phyloP scores from a whole-genome alignment of 1,284 basidiomycete genomes.

The Trichosporon ovoides region DNA sequence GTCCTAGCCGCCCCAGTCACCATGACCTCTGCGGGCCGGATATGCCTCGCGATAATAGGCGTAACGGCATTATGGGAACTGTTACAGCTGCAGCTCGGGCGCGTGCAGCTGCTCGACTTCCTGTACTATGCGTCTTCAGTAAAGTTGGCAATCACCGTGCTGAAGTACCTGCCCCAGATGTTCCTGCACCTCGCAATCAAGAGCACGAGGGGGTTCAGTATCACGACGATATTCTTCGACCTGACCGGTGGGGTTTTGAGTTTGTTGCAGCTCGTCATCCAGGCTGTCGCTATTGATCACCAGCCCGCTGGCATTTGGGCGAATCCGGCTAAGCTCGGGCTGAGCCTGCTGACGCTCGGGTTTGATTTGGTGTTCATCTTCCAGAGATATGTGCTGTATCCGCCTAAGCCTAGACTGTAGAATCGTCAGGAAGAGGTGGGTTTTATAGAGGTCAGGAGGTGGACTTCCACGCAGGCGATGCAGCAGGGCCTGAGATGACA shows the following conservation, averaged over 20 bases:
- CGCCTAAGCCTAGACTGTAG: no score
- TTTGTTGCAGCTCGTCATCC: constrained; percentile 45
- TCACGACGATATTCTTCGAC: constrained; percentile 40
- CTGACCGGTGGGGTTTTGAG: constrained; percentile 42
- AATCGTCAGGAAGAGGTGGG: no score
- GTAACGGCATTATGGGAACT: constrained; percentile 22
- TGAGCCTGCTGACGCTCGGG: constrained; percentile 31
- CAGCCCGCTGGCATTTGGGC: constrained; percentile 44
- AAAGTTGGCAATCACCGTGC: constrained; percentile 40
- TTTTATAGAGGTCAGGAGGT: no score
- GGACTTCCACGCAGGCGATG: no score
- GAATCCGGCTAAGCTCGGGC: constrained; percentile 47
- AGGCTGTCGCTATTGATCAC: constrained; percentile 37
- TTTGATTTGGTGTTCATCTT: constrained; percentile 12
- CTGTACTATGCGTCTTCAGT: constrained; percentile 41
- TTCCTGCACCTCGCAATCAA: constrained; percentile 40
- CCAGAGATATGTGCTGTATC: not conserved
- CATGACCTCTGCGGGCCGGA: constrained; percentile 24
- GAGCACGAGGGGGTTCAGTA: constrained; percentile 41
- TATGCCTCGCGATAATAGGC: constrained; percentile 28
- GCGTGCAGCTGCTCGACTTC: constrained; percentile 41
- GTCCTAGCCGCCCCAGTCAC: constrained; percentile 16
- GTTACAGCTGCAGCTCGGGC: constrained; percentile 26
- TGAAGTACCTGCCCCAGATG: constrained; percentile 48
- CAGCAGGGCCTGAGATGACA: no score